Base-by-base conservation (phyloP, 441 rosid genomes). In the Populus hybrid region DNA sequence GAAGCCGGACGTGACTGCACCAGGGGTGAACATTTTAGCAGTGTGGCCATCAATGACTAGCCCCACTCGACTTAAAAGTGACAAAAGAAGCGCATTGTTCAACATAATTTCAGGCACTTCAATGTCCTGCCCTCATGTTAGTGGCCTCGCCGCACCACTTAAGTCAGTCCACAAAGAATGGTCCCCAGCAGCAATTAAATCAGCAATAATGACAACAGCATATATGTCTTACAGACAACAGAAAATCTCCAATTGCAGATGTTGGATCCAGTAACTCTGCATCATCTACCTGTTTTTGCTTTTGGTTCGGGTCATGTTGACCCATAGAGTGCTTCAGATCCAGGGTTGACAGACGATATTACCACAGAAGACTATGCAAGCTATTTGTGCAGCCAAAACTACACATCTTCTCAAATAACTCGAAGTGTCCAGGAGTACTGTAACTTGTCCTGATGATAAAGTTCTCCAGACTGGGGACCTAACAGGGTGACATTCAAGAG, bases 271-370 rank as follows among this genome's bases (percentile, higher is more conserved):
- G 72, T 70, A 78, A 91, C 65, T 92, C 94, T n/a, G 93, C 94
- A 21, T 90, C 93, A 3, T 90, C 96, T 9, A 9, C 11, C 45
- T 9, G 2, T 2, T 40, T 91, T 91, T 78, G 97, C 90, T 81
- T 88, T 88, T 91, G 97, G 96, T 53, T 86, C 86, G 64, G 97
- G 97, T 36, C 92, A 90, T 83, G 96, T 90, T 50, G 87, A 91
- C 78, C 92, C 96, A 74, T 86, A 93, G 5, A 89, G 88, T 6
- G 91, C 97, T 71, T 88, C 91, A 63, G 89, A 93, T 80, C 94
- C 96, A 0, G 96, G 94, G 71, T 86, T 93, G 18, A 85, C 89
- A 71, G 83, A 90, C 14, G 86, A 91, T 79, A 68, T 89, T 80
- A 68, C 81, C 0, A 82, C 70, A 2, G 84, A 83, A 1, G 89